Conservation (phyloP, 768 basidiomycete genomes). For the Candolleomyces efflorescens region DNA sequence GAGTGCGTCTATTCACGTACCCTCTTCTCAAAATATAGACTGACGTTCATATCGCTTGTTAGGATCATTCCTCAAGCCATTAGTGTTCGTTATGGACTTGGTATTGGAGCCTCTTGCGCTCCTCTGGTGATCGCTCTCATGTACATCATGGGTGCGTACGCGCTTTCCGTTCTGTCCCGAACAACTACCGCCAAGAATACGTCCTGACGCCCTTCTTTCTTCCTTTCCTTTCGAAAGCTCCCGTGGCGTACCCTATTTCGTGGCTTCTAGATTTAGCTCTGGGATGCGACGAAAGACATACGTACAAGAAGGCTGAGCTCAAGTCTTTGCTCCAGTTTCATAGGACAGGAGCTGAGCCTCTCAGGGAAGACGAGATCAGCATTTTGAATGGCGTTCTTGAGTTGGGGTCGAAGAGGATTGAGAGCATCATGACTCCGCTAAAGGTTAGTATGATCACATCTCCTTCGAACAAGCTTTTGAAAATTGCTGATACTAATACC, state of each 20-base stretch:
- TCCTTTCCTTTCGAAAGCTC: slow-evolving; percentile 42
- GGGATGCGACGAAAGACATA: slow-evolving; percentile 66
- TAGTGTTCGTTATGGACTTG: slow-evolving; percentile 75
- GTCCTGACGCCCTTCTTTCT: background rate
- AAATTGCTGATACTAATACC: background rate
- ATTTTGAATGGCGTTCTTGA: slow-evolving; percentile 80
- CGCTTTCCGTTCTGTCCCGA: slow-evolving; percentile 20
- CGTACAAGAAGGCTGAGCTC: slow-evolving; percentile 80
- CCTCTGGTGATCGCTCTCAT: slow-evolving; percentile 72
- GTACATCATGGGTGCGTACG: slow-evolving; percentile 51
- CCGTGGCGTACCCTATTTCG: slow-evolving; percentile 78
- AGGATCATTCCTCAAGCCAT: slow-evolving; percentile 69
- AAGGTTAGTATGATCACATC: slow-evolving; percentile 36
- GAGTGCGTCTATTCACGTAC: slow-evolving; percentile 48
- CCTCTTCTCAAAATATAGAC: background rate
- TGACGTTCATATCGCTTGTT: background rate
- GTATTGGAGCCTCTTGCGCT: slow-evolving; percentile 77
- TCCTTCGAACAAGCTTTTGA: background rate
- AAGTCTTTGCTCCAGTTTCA: slow-evolving; percentile 80
- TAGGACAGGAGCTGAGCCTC: slow-evolving; percentile 69
- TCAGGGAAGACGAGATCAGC: slow-evolving; percentile 77
- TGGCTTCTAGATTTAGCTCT: slow-evolving; percentile 79
- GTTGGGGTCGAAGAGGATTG: slow-evolving; percentile 69
- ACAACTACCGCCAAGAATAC: too few species aligned
- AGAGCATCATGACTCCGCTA: slow-evolving; percentile 80